Base-by-base conservation (phyloP, 306 rosid species). In the Rubus idaeus region DNA sequence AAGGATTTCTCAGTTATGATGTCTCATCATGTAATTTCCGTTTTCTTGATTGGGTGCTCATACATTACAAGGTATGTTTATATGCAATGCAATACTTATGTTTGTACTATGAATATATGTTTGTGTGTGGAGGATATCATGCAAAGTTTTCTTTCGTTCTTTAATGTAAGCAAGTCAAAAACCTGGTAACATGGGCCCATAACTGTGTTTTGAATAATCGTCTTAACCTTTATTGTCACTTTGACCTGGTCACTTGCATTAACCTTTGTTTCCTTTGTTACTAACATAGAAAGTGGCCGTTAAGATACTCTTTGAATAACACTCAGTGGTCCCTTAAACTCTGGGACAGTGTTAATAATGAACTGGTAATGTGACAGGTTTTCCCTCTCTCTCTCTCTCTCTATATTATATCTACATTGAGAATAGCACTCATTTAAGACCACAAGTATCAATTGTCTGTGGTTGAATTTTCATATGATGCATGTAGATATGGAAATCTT, bases 1-100 rank as follows among this genome's bases (percentile, higher is more conserved):
- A 95, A 95, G 85, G 99, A 95, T 87, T 95, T 95, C 71, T 58
- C 97, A 7, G 99, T 95, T 68, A 92, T 92, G 99, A 91, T 92
- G 92, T 89, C 97, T 77, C 99, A 95, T 83, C 99, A 95, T 87
- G 80, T 95, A 79, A 81, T 95, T 78, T 92, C 97, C 14, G 94
- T 92, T 76, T 41, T 86, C 77, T 84, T 95, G 82, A 92, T 92
- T 80, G 96, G 94, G 65, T 11, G 4, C 74, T 95, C 99, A 75
- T 95, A 90, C 83, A 50, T 88, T 26, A 84, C 97, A 74, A 85
- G 99, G 97, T 95, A 90, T 40, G 51, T 73, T 52, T 68, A 70
- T 64, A n/a, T 51, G 73, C 51, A n/a, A 51, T 14, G 37, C 76
- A 2, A 58, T 20, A 49, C 16, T 7, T 40, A 23, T 39, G 61